Conservation (phyloP, 345 rosid species). For the Toxicodendron radicans region DNA sequence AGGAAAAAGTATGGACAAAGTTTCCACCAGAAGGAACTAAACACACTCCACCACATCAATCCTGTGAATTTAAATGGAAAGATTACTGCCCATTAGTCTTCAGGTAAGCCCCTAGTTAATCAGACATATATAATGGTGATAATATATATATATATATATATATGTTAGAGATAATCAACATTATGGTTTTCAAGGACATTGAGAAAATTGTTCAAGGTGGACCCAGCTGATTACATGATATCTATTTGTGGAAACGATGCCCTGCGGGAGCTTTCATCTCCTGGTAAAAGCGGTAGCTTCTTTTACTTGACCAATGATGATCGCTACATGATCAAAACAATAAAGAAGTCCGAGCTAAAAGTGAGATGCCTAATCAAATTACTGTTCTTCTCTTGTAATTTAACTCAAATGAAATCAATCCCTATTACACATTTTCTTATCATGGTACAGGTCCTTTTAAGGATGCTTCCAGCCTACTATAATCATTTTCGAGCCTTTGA, state of each 20-base stretch:
- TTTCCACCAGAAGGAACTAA: slow-evolving; percentile 92
- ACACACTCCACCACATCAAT: slow-evolving; percentile 88
- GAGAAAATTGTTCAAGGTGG: slow-evolving; percentile 91
- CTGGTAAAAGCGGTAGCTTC: slow-evolving; percentile 98
- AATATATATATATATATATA: no score
- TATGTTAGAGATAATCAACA: no score
- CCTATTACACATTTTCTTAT: neutral
- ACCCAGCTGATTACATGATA: slow-evolving; percentile 93
- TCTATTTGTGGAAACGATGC: slow-evolving; percentile 94
- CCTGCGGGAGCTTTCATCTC: slow-evolving; percentile 91
- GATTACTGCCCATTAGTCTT: slow-evolving; percentile 97
- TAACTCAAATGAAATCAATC: neutral
- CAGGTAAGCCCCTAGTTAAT: slow-evolving; percentile 45
- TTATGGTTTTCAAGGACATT: slow-evolving; percentile 49
- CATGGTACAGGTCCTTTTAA: slow-evolving; percentile 65
- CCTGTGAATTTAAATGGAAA: slow-evolving; percentile 89
- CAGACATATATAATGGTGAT: no score
- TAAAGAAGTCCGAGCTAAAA: slow-evolving; percentile 87
- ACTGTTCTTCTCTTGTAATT: neutral
- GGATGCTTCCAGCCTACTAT: slow-evolving; percentile 94
- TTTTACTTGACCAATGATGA: slow-evolving; percentile 90
- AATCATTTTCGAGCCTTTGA: slow-evolving; percentile 85
- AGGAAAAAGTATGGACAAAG: slow-evolving; percentile 90
- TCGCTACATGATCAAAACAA: slow-evolving; percentile 93
- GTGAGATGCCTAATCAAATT: slow-evolving; percentile 31